phyloP scores from a whole-genome alignment of 2,329 filamentous ascomycete species.

The Xylaria polymorpha region DNA sequence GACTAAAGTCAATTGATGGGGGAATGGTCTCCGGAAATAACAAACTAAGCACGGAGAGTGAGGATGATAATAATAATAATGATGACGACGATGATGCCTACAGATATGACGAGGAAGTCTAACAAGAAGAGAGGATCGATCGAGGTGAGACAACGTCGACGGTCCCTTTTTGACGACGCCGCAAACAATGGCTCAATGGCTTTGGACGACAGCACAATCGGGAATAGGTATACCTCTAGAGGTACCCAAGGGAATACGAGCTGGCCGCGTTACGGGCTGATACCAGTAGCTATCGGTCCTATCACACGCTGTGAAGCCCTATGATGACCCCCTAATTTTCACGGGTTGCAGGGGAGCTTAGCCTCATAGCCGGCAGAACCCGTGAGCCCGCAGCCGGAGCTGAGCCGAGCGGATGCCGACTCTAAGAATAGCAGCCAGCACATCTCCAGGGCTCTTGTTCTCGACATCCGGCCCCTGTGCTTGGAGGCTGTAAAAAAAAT shows the following conservation, averaged over 20 bases:
- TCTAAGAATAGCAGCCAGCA: conserved; percentile 27
- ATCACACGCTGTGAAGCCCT: not conserved
- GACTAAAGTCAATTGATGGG: not conserved
- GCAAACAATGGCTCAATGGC: not conserved
- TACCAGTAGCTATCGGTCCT: conserved; percentile 2
- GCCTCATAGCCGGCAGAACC: conserved; percentile 31
- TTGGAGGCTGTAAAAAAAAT: not conserved
- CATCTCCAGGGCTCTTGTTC: not conserved
- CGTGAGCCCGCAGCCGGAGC: conserved; percentile 11
- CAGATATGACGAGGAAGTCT: conserved; percentile 1
- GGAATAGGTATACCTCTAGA: conserved; percentile 9
- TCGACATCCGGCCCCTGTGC: not conserved
- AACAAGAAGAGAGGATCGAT: not conserved
- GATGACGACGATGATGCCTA: not conserved
- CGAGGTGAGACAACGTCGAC: not conserved
- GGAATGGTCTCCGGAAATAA: not conserved
- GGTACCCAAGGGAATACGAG: conserved; percentile 6
- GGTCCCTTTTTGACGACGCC: conserved; percentile 12
- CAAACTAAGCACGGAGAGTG: not conserved
- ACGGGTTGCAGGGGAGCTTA: conserved; percentile 33
- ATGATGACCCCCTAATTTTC: not conserved
- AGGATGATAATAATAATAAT: not conserved
- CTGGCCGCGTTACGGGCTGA: conserved; percentile 10
- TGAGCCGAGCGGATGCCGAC: conserved; percentile 10
- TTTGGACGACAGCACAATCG: conserved; percentile 11